Evolutionary conservation across 345 rosid genomes (phyloP), one percentile per base, ranked within the genome.

Genomic region (Hibiscus trionum): DNA sequence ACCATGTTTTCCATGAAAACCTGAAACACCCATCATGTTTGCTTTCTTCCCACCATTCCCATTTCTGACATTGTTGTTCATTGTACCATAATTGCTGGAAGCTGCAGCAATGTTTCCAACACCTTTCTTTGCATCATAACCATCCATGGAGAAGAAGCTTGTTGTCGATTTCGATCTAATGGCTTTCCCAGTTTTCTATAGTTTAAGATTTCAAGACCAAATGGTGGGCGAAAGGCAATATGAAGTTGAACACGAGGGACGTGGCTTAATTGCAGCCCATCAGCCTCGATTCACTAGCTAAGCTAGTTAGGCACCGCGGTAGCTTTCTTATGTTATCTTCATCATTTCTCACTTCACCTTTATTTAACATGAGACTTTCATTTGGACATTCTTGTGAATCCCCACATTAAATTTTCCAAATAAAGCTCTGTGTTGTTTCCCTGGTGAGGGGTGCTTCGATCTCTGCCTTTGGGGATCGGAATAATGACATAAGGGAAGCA

Each of bases 401-500:
- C n/a, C n/a, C n/a, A n/a, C n/a, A n/a, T n/a, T n/a, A n/a, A n/a
- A n/a, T n/a, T 42, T 42, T 39, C 27, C 61, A 58, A 49, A 11
- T 4, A 57, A 59, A 44, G 64, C 27, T 61, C 35, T 53, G 35
- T 39, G 42, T 74, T 71, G 62, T 16, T 80, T 64, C 69, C 70
- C 72, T 78, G 73, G 80, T 73, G 81, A 76, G 76, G 74, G 70
- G 14, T 3, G 61, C 5, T 7, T 17, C 26, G 11, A 19, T 24
- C 70, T 68, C 64, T 24, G n/a, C 73, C 71, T 78, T 64, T 74
- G 75, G n/a, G n/a, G n/a, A n/a, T n/a, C n/a, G 63, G 46, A 74
- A 73, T 60, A 74, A 82, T 60, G 82, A 84, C 84, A 84, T n/a
- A 78, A 62, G 74, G 61, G 57, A 62, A 81, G 75, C 76, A 75